Evolutionary conservation across 805 yeast species (phyloP), one percentile per base, ranked within the genome.

Genomic region (Myxozyma kluyveri): DNA sequence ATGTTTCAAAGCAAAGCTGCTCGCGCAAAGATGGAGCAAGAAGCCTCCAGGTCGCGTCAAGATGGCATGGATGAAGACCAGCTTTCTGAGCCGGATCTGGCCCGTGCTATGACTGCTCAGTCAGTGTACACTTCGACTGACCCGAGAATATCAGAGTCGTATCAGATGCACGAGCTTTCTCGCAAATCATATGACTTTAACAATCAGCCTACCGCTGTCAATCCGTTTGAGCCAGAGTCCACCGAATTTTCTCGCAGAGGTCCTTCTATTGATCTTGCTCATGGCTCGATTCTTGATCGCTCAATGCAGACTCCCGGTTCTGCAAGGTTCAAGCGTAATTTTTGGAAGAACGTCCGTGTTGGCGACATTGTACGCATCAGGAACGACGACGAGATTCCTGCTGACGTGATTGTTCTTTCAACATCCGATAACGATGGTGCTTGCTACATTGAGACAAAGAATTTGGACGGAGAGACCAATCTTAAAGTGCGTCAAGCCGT

Each of bases 331-430:
- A 70, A 69, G 54, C 75, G 75, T 31, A 75, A 75, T 46, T 75
- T 72, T 55, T 86, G 95, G 95, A 86, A 86, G 67, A 80, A 79
- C 59, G 81, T 85, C 39, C 75, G 75, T 53, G 91, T 85, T 23
- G 95, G 95, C 43, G 91, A 86, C 65, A 70, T 84, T 49, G 72
- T 86, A 35, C 74, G 87, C 57, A 75, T 86, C 19, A 75, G 80
- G 54, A 81, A 81, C 57, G 83, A 86, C 66, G 88, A 84, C 56
- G 86, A 83, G 63, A 76, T 86, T 17, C 95, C 95, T 1, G 91
- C 89, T 32, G 95, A 86, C 68, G 69, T 86, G 42, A 71, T 83
- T 18, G 75, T 86, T 19, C 68, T 86, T 22, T 75, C 88, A 9
- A 80, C 90, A 0, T 81, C 87, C 33, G 88, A 82, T 61, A 75